phyloP scores from a whole-genome alignment of 306 rosid species.

The Hylodesmum podocarpum region DNA sequence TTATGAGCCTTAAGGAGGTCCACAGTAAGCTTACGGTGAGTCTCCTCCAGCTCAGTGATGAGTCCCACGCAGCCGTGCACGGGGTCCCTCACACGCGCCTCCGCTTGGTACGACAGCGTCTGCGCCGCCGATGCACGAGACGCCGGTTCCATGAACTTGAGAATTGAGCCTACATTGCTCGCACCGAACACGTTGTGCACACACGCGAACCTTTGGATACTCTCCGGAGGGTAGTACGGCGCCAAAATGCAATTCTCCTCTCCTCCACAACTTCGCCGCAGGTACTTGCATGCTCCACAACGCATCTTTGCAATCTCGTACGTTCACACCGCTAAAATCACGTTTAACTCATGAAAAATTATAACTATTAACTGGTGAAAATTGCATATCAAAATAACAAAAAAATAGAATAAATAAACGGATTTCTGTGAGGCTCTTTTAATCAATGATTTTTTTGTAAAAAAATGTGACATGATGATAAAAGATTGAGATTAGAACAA shows the following conservation, averaged over 20 bases:
- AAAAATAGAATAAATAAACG: too few relatives aligned
- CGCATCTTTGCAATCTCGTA: too few relatives aligned
- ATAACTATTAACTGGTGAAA: too few relatives aligned
- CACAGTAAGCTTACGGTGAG: background rate
- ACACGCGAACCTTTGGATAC: background rate
- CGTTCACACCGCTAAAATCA: too few relatives aligned
- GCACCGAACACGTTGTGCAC: background rate
- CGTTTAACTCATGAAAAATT: too few relatives aligned
- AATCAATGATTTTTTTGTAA: too few relatives aligned
- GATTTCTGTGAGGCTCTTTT: too few relatives aligned
- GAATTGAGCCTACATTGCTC: background rate
- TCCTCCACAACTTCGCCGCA: background rate
- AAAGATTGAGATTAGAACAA: too few relatives aligned
- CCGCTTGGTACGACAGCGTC: background rate
- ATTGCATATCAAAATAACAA: too few relatives aligned
- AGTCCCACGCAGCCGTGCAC: background rate
- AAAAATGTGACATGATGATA: too few relatives aligned
- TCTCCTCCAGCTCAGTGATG: background rate
- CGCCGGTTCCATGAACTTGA: background rate
- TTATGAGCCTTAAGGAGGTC: background rate
- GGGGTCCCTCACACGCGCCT: slow-evolving; percentile 1
- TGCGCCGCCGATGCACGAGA: background rate
- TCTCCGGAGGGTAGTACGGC: background rate
- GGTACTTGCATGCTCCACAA: background rate
- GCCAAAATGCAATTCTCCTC: background rate